phyloP scores from a whole-genome alignment of 176 grass and related monocot species.

The Hsuehochloa calcarea region DNA sequence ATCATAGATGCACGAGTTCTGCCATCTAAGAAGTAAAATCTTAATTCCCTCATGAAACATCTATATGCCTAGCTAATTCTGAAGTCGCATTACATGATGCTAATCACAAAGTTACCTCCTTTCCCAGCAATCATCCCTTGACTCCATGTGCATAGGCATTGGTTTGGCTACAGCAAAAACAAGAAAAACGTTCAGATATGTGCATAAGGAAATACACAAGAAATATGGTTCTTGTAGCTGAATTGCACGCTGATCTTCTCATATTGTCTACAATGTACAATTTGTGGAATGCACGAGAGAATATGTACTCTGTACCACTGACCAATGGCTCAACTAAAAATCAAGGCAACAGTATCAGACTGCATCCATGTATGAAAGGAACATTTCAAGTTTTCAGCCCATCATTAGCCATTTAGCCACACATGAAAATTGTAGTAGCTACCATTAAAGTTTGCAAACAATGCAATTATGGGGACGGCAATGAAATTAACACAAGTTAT shows the following conservation, averaged over 20 bases:
- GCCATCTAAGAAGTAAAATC: no score
- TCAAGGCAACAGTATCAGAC: neutral
- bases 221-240: no score
- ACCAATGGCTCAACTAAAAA: neutral
- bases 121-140: no score
- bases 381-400: conserved; percentile 23
- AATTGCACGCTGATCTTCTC: neutral
- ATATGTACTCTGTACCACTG: neutral
- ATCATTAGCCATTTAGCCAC: neutral
- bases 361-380: neutral
- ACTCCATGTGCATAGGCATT: no score
- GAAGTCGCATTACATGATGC: no score
- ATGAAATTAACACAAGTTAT: neutral
- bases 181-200: no score
- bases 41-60: no score
- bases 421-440: neutral
- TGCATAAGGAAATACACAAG: no score
- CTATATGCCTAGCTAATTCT: no score
- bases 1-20: no score
- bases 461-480: neutral
- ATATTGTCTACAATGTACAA: neutral
- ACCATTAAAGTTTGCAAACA: neutral
- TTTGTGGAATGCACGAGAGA: neutral
- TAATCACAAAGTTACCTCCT: no score
- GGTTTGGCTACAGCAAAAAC: no score